These are phyloP conservation scores for Karstenula rhodostoma DNA, from an alignment of 2,329 filamentous ascomycete species.

Conservation along the genomic window DNA sequence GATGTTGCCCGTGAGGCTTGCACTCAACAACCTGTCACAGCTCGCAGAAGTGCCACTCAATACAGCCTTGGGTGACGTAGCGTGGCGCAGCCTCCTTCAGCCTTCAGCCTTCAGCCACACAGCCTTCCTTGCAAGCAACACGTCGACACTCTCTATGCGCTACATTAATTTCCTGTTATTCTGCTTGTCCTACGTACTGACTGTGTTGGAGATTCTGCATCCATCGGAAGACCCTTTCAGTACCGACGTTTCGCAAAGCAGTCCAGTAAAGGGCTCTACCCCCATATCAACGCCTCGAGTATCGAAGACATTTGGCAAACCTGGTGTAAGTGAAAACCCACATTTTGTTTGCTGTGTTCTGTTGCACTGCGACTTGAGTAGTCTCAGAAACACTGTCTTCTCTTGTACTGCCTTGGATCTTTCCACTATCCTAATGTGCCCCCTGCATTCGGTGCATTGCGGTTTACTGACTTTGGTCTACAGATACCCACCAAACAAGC, in stretches of 20 bases:
- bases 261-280: neutral
- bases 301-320: constrained; percentile 7
- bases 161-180: constrained; percentile 13
- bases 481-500: neutral
- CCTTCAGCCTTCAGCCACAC: constrained; percentile 1
- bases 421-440: no score
- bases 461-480: neutral
- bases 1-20: neutral
- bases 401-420: no score
- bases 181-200: constrained; percentile 14
- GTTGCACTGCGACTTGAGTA: no score
- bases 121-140: constrained; percentile 4
- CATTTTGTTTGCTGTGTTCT: neutral
- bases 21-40: neutral
- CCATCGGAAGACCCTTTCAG: neutral
- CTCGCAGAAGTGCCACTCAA: neutral
- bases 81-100: no score
- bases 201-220: constrained; percentile 7
- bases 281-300: neutral
- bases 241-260: neutral
- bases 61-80: constrained; percentile 12
- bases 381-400: no score
- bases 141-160: constrained; percentile 7
- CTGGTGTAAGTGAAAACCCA: constrained; percentile 3
- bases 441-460: no score